These are phyloP conservation scores for Trypanosoma vivax DNA, from an alignment of 208 protist genomes.

Conservation along the genomic window DNA sequence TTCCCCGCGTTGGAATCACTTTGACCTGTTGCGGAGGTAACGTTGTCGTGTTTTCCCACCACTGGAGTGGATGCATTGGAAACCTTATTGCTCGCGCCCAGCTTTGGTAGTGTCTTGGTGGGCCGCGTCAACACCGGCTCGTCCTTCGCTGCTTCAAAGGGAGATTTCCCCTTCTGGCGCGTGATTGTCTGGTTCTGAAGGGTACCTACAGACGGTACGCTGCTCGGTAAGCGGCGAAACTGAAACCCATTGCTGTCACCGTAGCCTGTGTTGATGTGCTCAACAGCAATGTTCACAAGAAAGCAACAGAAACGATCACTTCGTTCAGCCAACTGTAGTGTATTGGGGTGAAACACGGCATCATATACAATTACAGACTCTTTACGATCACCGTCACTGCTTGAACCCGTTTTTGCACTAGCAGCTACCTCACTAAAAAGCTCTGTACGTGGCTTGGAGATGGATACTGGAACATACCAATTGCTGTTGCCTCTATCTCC, in stretches of 20 bases:
- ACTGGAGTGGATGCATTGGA: too few species aligned
- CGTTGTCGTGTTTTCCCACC: conserved; percentile 1
- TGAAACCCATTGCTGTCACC: conserved; percentile 66
- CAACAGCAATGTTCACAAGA: conserved; percentile 88
- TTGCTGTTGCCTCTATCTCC: conserved; percentile 60
- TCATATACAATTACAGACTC: conserved; percentile 68
- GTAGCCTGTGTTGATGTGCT: conserved; percentile 88
- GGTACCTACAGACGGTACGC: conserved; percentile 49
- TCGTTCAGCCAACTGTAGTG: conserved; percentile 57
- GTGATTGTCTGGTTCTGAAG: conserved; percentile 83
- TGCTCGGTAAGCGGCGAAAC: conserved; percentile 54
- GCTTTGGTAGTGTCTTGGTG: conserved; percentile 26
- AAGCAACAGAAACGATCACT: conserved; percentile 84
- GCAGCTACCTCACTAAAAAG: conserved; percentile 19
- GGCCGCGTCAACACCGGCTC: conserved; percentile 45
- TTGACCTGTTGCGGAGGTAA: background rate
- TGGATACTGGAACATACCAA: conserved; percentile 83
- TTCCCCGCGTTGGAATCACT: background rate
- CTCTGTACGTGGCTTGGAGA: conserved; percentile 70
- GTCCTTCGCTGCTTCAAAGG: conserved; percentile 37
- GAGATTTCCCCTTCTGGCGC: conserved; percentile 28
- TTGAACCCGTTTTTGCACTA: background rate
- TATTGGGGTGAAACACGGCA: conserved; percentile 82
- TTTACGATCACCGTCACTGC: background rate
- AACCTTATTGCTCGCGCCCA: background rate